Conservation (phyloP, 305 asterid species). For the Fraxinus velutina region DNA sequence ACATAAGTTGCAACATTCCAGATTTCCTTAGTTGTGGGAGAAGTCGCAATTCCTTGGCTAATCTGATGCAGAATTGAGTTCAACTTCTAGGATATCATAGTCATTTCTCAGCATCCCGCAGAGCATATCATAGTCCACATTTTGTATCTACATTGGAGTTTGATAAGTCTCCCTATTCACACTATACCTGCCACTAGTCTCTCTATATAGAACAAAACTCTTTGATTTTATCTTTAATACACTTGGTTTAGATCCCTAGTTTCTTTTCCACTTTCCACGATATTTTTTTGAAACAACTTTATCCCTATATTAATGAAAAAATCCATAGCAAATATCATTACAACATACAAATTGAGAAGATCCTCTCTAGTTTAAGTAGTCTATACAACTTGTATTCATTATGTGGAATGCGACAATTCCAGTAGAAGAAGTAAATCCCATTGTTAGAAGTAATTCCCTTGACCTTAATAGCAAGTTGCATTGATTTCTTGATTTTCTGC, state of each 20-base stretch:
- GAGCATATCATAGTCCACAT: neutral
- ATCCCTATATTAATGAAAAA: neutral
- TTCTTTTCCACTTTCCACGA: constrained; percentile 11
- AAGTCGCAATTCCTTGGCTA: neutral
- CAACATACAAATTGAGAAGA: neutral
- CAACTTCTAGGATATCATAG: neutral
- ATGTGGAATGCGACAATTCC: neutral
- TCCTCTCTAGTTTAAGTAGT: neutral
- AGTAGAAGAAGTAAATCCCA: neutral
- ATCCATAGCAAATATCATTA: neutral
- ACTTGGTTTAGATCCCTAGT: neutral
- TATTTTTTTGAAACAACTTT: neutral
- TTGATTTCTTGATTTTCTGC: neutral
- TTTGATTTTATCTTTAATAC: neutral
- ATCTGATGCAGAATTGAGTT: neutral
- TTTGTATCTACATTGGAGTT: neutral
- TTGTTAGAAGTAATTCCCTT: neutral
- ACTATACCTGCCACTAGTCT: neutral
- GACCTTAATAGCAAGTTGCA: neutral
- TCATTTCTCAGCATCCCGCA: neutral
- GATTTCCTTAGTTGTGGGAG: neutral
- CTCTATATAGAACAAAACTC: neutral
- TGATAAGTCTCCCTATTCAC: neutral
- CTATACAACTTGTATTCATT: neutral
- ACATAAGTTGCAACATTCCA: neutral